These are phyloP conservation scores for Fistulina hepatica DNA, from an alignment of 1,284 basidiomycete species.

Conservation along the genomic window DNA sequence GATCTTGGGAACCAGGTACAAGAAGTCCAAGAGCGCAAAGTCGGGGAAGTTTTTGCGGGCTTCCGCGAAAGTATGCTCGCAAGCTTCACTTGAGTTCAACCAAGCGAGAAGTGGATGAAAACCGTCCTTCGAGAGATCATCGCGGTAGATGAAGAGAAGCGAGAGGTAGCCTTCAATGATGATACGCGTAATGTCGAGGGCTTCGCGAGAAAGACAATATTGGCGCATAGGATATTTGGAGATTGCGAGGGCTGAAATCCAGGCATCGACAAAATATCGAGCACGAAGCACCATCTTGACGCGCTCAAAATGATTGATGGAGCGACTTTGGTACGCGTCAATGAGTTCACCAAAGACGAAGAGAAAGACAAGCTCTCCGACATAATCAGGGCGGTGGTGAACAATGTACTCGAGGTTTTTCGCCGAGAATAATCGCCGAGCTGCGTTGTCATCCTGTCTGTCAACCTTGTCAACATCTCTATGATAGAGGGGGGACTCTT, in stretches of 20 bases:
- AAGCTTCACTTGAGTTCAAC: slow-evolving; percentile 26
- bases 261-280: slow-evolving; percentile 25
- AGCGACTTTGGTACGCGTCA: slow-evolving; percentile 26
- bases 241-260: slow-evolving; percentile 20
- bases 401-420: slow-evolving; percentile 13
- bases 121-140: slow-evolving; percentile 15
- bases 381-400: slow-evolving; percentile 13
- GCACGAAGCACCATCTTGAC: slow-evolving; percentile 25
- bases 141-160: slow-evolving; percentile 25
- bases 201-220: slow-evolving; percentile 27
- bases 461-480: slow-evolving; percentile 29
- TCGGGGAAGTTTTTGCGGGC: slow-evolving; percentile 23
- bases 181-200: slow-evolving; percentile 21
- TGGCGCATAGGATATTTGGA: slow-evolving; percentile 17
- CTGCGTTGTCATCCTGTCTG: slow-evolving; percentile 32
- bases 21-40: slow-evolving; percentile 26
- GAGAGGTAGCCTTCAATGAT: slow-evolving; percentile 23
- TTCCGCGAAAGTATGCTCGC: slow-evolving; percentile 29
- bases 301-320: slow-evolving; percentile 19
- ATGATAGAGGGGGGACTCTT: slow-evolving; percentile 19
- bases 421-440: slow-evolving; percentile 22
- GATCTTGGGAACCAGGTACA: slow-evolving; percentile 24
- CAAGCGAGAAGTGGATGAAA: slow-evolving; percentile 21
- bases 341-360: slow-evolving; percentile 27
- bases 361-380: slow-evolving; percentile 20